Evolutionary conservation across 1,284 basidiomycete genomes (phyloP).

Genomic region (Ceratobasidium sp.): DNA sequence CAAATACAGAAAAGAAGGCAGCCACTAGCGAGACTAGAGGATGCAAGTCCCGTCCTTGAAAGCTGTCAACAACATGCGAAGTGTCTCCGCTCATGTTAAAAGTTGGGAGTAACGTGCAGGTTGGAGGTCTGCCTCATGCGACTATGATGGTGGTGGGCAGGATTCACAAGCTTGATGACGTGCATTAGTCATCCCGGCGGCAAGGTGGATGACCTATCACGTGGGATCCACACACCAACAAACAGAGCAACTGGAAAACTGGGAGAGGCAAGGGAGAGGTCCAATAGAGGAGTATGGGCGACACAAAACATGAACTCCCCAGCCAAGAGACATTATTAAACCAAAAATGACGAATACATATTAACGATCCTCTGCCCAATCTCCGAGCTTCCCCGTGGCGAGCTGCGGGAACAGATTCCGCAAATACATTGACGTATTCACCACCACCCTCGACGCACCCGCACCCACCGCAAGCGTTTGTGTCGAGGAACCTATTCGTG

Average conservation of each 20-base stretch:
- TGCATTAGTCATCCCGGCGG: too few relatives aligned
- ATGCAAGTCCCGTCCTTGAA: constrained; percentile 53
- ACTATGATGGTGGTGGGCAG: background rate
- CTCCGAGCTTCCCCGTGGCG: constrained; percentile 62
- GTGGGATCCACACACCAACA: too few relatives aligned
- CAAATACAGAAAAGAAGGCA: constrained; percentile 84
- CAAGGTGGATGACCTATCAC: too few relatives aligned
- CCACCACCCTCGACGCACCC: constrained; percentile 71
- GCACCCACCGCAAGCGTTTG: constrained; percentile 60
- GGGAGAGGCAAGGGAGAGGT: too few relatives aligned
- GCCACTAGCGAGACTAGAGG: constrained; percentile 80
- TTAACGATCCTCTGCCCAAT: constrained; percentile 67
- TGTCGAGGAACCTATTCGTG: constrained; percentile 78
- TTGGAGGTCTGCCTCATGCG: constrained; percentile 14
- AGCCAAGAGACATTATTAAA: too few relatives aligned
- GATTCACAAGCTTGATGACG: background rate
- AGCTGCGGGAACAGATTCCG: constrained; percentile 57
- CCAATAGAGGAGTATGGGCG: too few relatives aligned
- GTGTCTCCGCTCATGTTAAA: constrained; percentile 20
- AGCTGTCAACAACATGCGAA: background rate
- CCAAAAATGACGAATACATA: too few relatives aligned
- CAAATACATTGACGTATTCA: constrained; percentile 65
- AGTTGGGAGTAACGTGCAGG: background rate
- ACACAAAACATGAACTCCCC: too few relatives aligned
- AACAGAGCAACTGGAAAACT: too few relatives aligned